Evolutionary conservation across 2,329 filamentous ascomycete genomes (phyloP).

Genomic region (Fusarium sublunatum): DNA sequence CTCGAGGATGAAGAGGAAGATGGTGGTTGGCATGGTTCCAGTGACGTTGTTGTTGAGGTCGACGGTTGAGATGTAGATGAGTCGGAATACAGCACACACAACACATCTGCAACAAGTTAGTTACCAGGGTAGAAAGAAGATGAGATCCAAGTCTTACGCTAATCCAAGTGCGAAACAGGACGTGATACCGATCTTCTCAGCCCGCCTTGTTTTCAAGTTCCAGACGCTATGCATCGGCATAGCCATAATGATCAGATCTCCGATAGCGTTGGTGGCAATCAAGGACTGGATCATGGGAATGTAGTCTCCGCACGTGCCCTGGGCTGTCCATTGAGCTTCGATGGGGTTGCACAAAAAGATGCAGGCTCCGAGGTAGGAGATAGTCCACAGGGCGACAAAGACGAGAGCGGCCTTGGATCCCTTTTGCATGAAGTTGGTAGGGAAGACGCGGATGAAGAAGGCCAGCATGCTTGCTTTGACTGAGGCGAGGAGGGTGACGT

Average conservation of each 20-base stretch:
- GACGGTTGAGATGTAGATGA: slow-evolving; percentile 53
- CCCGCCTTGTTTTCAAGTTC: slow-evolving; percentile 51
- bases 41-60: slow-evolving; percentile 52
- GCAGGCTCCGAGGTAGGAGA: slow-evolving; percentile 53
- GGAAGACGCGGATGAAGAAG: slow-evolving; percentile 47
- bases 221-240: slow-evolving; percentile 55
- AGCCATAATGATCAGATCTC: slow-evolving; percentile 53
- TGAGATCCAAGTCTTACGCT: slow-evolving; percentile 44
- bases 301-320: slow-evolving; percentile 49
- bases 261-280: slow-evolving; percentile 53
- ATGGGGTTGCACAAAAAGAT: slow-evolving; percentile 62
- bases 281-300: slow-evolving; percentile 53
- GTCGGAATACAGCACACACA: slow-evolving; percentile 53
- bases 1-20: slow-evolving; percentile 55
- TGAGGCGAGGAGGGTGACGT: slow-evolving; percentile 41
- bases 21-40: slow-evolving; percentile 54
- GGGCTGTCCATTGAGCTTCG: slow-evolving; percentile 56
- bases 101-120: slow-evolving; percentile 48
- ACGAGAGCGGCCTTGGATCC: slow-evolving; percentile 49
- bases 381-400: slow-evolving; percentile 56
- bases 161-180: slow-evolving; percentile 52
- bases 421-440: slow-evolving; percentile 41
- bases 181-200: slow-evolving; percentile 53
- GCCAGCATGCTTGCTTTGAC: slow-evolving; percentile 46
- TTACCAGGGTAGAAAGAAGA: fast-evolving